Percentiles rank a stretch among this genome's conserved stretches.
Evolutionary conservation across 2,329 filamentous ascomycete species (phyloP).

Genomic region (Trichoderma hamatum): DNA sequence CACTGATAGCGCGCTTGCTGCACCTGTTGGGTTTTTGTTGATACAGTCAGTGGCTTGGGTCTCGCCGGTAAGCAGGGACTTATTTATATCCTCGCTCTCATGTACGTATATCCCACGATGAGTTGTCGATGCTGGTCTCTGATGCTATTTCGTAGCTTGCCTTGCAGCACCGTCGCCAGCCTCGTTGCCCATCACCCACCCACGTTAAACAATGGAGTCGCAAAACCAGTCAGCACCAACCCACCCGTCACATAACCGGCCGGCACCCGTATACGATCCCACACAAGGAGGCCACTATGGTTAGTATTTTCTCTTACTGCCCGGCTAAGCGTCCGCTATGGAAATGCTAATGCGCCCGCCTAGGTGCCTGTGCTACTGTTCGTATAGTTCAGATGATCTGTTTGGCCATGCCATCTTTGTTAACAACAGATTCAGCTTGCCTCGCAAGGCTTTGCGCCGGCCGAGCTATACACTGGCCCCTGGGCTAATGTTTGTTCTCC

Average conservation of each 20-base stretch:
- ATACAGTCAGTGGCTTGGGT: not conserved
- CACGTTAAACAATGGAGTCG: slow-evolving; percentile 41
- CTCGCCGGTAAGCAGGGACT: not conserved
- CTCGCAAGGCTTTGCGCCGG: slow-evolving; percentile 83
- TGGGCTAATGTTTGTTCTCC: slow-evolving; percentile 81
- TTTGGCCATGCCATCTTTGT: slow-evolving; percentile 5
- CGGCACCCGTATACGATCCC: slow-evolving; percentile 71
- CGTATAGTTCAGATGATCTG: slow-evolving; percentile 25
- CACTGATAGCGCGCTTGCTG: not conserved
- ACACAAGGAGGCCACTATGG: slow-evolving; percentile 78
- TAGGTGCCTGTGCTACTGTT: slow-evolving; percentile 54
- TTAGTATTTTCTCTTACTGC: slow-evolving; percentile 46
- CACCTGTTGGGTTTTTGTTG: not conserved
- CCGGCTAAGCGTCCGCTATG: not conserved
- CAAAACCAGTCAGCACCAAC: slow-evolving; percentile 54
- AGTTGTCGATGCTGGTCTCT: not conserved
- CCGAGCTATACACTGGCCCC: slow-evolving; percentile 88
- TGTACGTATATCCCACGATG: not conserved
- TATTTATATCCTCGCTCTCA: not conserved
- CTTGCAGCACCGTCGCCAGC: not conserved
- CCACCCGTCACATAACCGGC: slow-evolving; percentile 60
- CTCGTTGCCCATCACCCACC: not conserved
- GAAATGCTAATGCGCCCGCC: slow-evolving; percentile 30
- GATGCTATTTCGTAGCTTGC: not conserved
- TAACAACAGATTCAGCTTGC: slow-evolving; percentile 66